These are phyloP conservation scores for Diaporthe australafricana DNA, from an alignment of 2,329 filamentous ascomycete species.

Conservation along the genomic window DNA sequence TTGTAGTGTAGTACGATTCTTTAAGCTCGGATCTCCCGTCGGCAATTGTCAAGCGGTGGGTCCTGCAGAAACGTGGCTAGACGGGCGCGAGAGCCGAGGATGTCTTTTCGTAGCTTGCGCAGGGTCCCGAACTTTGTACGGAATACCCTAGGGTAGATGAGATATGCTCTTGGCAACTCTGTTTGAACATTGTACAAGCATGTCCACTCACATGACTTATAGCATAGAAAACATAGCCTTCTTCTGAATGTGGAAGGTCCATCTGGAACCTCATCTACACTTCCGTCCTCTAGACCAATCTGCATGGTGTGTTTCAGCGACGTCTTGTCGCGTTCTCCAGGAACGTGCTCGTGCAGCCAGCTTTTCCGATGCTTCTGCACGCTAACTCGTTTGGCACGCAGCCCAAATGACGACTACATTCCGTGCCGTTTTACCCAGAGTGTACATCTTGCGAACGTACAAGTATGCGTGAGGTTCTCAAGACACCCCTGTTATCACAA, in stretches of 20 bases:
- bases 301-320: not conserved
- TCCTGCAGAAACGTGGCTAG: not conserved
- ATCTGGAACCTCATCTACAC: not conserved
- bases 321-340: not conserved
- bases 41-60: conserved; percentile 8
- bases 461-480: not conserved
- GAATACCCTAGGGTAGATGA: no score
- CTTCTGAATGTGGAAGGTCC: no score
- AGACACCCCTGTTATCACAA: no score
- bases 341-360: not conserved
- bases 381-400: not conserved
- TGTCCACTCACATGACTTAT: not conserved
- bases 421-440: not conserved
- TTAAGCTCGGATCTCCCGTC: not conserved
- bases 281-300: not conserved
- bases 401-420: not conserved
- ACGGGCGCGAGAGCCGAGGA: not conserved
- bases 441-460: not conserved
- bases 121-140: not conserved
- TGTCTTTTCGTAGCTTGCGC: conserved; percentile 1
- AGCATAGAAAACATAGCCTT: not conserved
- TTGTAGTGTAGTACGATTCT: not conserved
- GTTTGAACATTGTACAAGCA: no score
- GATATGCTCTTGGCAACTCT: not conserved
- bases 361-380: not conserved